Percentiles rank a stretch among this genome's conserved stretches.
Evolutionary conservation across 2,329 filamentous ascomycete species (phyloP).

Genomic region (Colletotrichum eremochloae): DNA sequence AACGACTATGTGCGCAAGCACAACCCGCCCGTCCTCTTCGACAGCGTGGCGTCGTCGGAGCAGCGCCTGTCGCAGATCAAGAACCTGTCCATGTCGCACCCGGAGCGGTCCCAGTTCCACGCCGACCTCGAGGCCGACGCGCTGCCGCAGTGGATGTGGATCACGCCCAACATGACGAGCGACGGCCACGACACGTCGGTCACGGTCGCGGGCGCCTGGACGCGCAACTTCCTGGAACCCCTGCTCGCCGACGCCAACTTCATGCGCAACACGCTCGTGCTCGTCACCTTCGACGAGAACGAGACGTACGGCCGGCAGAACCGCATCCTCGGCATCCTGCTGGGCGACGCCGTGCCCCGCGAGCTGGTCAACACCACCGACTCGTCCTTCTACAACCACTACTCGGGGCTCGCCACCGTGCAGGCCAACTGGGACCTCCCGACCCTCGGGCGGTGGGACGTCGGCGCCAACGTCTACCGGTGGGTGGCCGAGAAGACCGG

Average conservation of each 20-base stretch:
- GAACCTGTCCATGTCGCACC: slow-evolving; percentile 67
- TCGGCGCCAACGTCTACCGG: slow-evolving; percentile 77
- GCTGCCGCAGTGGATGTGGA: slow-evolving; percentile 80
- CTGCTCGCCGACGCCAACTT: slow-evolving; percentile 78
- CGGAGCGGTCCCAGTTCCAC: slow-evolving; percentile 69
- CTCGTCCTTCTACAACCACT: slow-evolving; percentile 78
- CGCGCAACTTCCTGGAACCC: slow-evolving; percentile 75
- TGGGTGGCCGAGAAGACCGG: slow-evolving; percentile 72
- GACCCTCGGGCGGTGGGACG: slow-evolving; percentile 79
- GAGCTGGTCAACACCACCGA: slow-evolving; percentile 78
- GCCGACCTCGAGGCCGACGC: slow-evolving; percentile 72
- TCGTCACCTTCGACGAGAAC: slow-evolving; percentile 86
- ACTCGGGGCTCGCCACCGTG: slow-evolving; percentile 76
- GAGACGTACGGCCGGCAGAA: slow-evolving; percentile 77
- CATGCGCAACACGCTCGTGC: slow-evolving; percentile 80
- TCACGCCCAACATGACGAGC: slow-evolving; percentile 81
- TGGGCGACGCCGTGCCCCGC: slow-evolving; percentile 79
- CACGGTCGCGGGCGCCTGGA: slow-evolving; percentile 77
- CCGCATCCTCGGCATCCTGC: slow-evolving; percentile 76
- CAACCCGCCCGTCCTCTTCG: slow-evolving; percentile 76
- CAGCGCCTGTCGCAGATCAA: slow-evolving; percentile 78
- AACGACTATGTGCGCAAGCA: slow-evolving; percentile 90
- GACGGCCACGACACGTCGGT: slow-evolving; percentile 83
- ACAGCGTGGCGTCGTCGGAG: slow-evolving; percentile 71
- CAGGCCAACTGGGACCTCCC: slow-evolving; percentile 78